A percentile compares a stretch with the other conserved stretches of the same genome.
Evolutionary conservation across 768 basidiomycete genomes (phyloP).

Genomic region (Chalciporus pseudorubinellus): DNA sequence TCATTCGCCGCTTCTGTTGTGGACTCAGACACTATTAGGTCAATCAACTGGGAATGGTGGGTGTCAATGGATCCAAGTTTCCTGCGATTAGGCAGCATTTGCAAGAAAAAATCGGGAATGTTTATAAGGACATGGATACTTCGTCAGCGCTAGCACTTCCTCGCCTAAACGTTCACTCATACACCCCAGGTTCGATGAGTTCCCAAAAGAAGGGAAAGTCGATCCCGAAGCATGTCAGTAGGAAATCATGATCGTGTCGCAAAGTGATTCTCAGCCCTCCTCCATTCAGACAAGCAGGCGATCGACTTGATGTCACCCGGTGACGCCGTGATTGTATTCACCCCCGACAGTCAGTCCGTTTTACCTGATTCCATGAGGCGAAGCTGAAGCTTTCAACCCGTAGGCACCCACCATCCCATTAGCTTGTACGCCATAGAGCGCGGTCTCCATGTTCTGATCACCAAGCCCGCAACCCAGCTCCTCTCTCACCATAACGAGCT

Average conservation of each 20-base stretch:
- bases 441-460: slow-evolving; percentile 85
- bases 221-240: slow-evolving; percentile 81
- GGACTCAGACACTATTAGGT: slow-evolving; percentile 43
- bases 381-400: not conserved
- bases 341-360: slow-evolving; percentile 71
- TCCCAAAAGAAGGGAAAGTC: slow-evolving; percentile 64
- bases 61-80: slow-evolving; percentile 85
- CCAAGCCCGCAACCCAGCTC: slow-evolving; percentile 89
- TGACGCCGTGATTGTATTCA: slow-evolving; percentile 91
- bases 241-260: slow-evolving; percentile 4
- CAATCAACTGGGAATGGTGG: slow-evolving; percentile 79
- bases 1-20: not conserved
- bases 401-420: slow-evolving; percentile 83
- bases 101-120: slow-evolving; percentile 74
- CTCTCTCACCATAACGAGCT: slow-evolving; percentile 80
- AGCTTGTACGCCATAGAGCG: slow-evolving; percentile 83
- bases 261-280: not conserved
- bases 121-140: slow-evolving; percentile 85
- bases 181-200: slow-evolving; percentile 65
- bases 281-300: slow-evolving; percentile 66
- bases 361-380: not conserved
- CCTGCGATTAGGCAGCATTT: slow-evolving; percentile 82
- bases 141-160: slow-evolving; percentile 47
- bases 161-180: not conserved
- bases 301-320: slow-evolving; percentile 77